Evolutionary conservation across 345 rosid genomes (phyloP).

Genomic region (Gossypium anomalum): DNA sequence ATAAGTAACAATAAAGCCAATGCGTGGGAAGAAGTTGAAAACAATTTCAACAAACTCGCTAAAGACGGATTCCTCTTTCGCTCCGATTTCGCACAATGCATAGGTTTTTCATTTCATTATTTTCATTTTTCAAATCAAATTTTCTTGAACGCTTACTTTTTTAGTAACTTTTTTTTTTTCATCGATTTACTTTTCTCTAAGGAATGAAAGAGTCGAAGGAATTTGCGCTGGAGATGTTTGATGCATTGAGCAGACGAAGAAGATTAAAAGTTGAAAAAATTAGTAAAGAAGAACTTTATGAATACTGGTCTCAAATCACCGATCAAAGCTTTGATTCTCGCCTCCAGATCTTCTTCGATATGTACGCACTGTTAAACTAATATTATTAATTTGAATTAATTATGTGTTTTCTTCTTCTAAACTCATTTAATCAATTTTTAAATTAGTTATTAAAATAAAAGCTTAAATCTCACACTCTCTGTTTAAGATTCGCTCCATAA

Average conservation of each 20-base stretch:
- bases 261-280: conserved; percentile 72
- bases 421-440: not conserved
- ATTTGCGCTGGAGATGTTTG: conserved; percentile 78
- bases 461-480: not conserved
- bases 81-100: conserved; percentile 93
- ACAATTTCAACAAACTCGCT: conserved; percentile 65
- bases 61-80: conserved; percentile 73
- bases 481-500: conserved; percentile 4
- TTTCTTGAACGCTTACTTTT: not conserved
- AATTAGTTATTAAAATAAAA: not conserved
- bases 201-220: conserved; percentile 95
- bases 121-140: not conserved
- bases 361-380: conserved; percentile 41
- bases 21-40: conserved; percentile 72
- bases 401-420: not conserved
- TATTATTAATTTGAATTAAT: not conserved
- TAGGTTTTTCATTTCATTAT: conserved; percentile 40
- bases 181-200: conserved; percentile 11
- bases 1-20: conserved; percentile 67
- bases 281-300: conserved; percentile 78
- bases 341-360: conserved; percentile 90
- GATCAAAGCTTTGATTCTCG: conserved; percentile 98
- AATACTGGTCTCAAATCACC: conserved; percentile 86
- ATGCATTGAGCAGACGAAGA: conserved; percentile 81
- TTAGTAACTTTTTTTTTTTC: not conserved